Conservation (phyloP, 305 asterid species). For the Lippia alba region DNA sequence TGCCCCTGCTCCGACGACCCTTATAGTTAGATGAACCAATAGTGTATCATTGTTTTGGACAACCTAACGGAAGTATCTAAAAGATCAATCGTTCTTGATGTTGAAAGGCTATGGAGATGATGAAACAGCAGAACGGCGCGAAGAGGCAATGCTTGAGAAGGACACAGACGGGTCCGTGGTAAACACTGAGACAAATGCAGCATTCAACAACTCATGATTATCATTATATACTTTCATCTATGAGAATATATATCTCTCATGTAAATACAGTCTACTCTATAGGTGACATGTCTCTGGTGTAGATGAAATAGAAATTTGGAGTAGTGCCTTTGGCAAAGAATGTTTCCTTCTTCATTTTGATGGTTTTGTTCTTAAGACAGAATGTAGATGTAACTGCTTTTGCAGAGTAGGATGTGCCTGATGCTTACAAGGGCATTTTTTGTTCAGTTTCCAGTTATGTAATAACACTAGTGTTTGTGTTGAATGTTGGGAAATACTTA, state of each 20-base stretch:
- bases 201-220: conserved; percentile 5
- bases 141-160: conserved; percentile 83
- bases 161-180: conserved; percentile 94
- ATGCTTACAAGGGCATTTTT: neutral
- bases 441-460: neutral
- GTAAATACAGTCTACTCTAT: conserved; percentile 39
- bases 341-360: conserved; percentile 5
- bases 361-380: neutral
- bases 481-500: too few species aligned
- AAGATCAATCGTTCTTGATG: conserved; percentile 2
- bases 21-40: too few species aligned
- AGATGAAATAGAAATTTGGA: conserved; percentile 29
- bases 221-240: neutral
- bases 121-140: conserved; percentile 56
- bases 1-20: too few species aligned
- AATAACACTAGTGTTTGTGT: too few species aligned
- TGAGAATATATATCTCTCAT: neutral
- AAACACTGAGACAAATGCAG: conserved; percentile 12
- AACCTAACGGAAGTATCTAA: neutral
- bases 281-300: conserved; percentile 26
- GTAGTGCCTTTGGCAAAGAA: neutral
- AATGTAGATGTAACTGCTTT: conserved; percentile 32
- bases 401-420: neutral
- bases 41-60: neutral
- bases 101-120: conserved; percentile 71